A percentile compares a stretch with the other conserved stretches of the same genome.
phyloP scores from a whole-genome alignment of 2,329 filamentous ascomycete genomes.

The Nemania sp. region DNA sequence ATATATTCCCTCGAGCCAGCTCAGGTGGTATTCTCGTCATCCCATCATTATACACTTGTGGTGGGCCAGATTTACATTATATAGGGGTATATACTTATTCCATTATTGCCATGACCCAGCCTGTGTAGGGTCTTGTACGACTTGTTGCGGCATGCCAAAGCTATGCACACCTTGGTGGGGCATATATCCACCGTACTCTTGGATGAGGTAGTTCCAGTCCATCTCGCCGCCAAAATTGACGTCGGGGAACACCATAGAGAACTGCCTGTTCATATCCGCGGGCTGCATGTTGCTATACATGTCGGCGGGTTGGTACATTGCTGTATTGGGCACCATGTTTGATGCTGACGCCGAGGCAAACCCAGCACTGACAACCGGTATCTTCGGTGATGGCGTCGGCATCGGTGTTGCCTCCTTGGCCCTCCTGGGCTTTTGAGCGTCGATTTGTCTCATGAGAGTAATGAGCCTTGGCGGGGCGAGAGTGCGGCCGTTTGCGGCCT shows the following conservation, averaged over 20 bases:
- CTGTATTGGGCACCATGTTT: conserved; percentile 23
- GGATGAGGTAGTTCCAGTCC: conserved; percentile 41
- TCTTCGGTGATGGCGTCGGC: conserved; percentile 37
- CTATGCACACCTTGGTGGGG: conserved; percentile 28
- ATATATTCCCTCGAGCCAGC: conserved; percentile 11
- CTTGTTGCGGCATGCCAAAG: conserved; percentile 14
- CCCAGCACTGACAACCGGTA: conserved; percentile 32
- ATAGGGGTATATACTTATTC: conserved; percentile 20
- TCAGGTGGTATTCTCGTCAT: conserved; percentile 15
- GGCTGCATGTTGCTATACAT: conserved; percentile 34
- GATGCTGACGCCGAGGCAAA: conserved; percentile 23
- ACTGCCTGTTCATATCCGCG: conserved; percentile 37
- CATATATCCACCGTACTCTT: conserved; percentile 39
- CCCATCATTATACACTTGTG: conserved; percentile 17
- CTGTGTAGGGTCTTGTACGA: conserved; percentile 25
- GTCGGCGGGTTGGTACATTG: conserved; percentile 33
- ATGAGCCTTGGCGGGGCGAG: conserved; percentile 53
- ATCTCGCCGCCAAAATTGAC: conserved; percentile 42
- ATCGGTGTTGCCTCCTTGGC: conserved; percentile 39
- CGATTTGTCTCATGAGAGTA: conserved; percentile 50
- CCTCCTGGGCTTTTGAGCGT: conserved; percentile 41
- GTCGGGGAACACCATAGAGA: conserved; percentile 39
- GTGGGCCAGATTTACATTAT: conserved; percentile 1
- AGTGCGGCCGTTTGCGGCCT: conserved; percentile 49
- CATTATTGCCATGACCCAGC: conserved; percentile 27